Evolutionary conservation across 2,329 filamentous ascomycete genomes (phyloP).

Genomic region (Colletotrichum incanum): DNA sequence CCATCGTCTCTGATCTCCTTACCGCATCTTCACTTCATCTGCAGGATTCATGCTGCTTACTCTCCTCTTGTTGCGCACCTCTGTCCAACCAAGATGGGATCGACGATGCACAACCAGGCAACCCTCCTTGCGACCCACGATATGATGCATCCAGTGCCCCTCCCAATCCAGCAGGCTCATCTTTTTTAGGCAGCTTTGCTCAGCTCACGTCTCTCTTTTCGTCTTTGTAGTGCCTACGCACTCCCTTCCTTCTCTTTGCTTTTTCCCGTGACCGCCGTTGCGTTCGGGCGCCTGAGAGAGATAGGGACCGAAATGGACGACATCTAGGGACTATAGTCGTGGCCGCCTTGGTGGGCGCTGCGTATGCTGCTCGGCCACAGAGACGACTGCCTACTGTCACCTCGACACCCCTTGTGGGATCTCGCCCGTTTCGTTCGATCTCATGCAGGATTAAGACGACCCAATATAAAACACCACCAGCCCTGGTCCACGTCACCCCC

Average conservation of each 20-base stretch:
- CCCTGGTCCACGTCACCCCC: constrained; percentile 20
- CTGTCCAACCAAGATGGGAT: constrained; percentile 37
- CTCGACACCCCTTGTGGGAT: constrained; percentile 20
- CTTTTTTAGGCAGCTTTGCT: constrained; percentile 22
- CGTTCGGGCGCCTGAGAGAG: not conserved
- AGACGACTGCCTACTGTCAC: not conserved
- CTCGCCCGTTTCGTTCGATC: constrained; percentile 35
- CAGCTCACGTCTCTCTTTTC: constrained; percentile 20
- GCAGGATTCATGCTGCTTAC: constrained; percentile 38
- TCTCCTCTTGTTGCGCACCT: constrained; percentile 12
- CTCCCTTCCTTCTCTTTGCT: not conserved
- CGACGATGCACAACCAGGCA: constrained; percentile 34
- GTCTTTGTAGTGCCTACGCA: constrained; percentile 5
- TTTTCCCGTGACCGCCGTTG: not conserved
- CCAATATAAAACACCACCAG: constrained; percentile 19
- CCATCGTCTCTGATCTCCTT: constrained; percentile 39
- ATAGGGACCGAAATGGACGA: not conserved
- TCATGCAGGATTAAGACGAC: constrained; percentile 35
- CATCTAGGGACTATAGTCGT: not conserved
- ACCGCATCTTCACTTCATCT: constrained; percentile 40
- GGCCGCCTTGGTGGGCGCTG: constrained; percentile 14
- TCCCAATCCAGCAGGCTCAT: constrained; percentile 21
- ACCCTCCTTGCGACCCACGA: not conserved
- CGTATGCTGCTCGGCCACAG: not conserved
- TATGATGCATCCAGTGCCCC: constrained; percentile 7